Base-by-base conservation (phyloP, 306 rosid genomes). In the Quercus cerris region DNA sequence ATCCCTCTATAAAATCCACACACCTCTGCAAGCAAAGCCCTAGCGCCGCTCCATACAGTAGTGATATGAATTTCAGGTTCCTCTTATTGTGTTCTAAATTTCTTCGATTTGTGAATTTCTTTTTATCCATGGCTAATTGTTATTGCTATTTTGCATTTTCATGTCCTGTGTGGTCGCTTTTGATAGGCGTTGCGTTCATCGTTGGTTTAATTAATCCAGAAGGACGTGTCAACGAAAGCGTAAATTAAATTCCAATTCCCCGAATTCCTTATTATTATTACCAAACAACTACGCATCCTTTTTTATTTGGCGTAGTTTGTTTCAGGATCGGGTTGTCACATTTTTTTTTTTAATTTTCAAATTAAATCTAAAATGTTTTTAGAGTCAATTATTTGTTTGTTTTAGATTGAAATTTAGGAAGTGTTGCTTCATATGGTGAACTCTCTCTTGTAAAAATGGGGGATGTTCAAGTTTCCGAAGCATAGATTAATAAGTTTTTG, bases 141-240 rank as follows among this genome's bases (percentile, higher is more conserved):
- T 2, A 0, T 0, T 18, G 14, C 54, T 12, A 3, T 13, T 49
- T 49, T 13, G 1, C 14, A 10, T 49, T 49, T 49, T 49, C 15
- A 49, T 49, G 14, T 5, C 2, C 30, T 59, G 46, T 41, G 46
- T 8, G 18, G 5, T 85, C 84, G 97, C 97, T 92, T 94, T 86
- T 13, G 94, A 94, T 87, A 94, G 96, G 96, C 97, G 94, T 94
- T 90, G 85, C 91, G 96, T 94, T 89, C 90, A 71, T 87, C 84
- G 81, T 66, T 61, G 81, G 79, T 74, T 63, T 77, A 77, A 3
- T 71, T 70, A 80, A 52, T 81, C 86, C 88, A 46, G 89, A 90
- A 81, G 89, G 86, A 84, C 95, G 98, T 19, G 94, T 94, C 96
- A 94, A 92, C 92, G 97, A 71, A 92, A 90, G 96, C 97, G 90